Evolutionary conservation across 73 alveolate species (phyloP), one percentile per base, ranked within the genome.

Genomic region (Chromera velia): DNA sequence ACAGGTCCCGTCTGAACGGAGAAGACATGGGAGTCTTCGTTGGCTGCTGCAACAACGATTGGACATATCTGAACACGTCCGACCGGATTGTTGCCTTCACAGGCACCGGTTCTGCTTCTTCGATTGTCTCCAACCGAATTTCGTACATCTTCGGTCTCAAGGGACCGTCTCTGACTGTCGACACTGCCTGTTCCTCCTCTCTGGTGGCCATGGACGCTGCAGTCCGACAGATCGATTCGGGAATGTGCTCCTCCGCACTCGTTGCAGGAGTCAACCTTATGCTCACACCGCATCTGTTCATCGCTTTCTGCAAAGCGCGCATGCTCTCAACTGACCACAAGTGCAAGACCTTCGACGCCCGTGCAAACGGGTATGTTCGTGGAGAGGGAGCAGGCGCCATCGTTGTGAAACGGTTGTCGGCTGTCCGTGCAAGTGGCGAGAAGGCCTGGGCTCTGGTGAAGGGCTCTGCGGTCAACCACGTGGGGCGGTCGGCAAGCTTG

Each of bases 141-240:
- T 70, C 80, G 30, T 68, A 45, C 32, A 34, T 78, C 65, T 68
- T 78, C 31, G 85, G 85, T 0, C 48, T 72, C 67, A 69, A 80
- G 80, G 86, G 86, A 32, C 86, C 86, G 17, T 70, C 80, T 48
- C n/a, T 80, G 40, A 80, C 80, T 40, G 32, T 32, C 45, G 73
- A 28, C 74, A 80, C 79, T 26, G 86, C 86, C 32, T 80, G 86
- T 49, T 80, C 86, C 31, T 70, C 80, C n/a, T 80, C 86, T 7
- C 64, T 80, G 73, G 86, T 80, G n/a, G 86, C 86, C 17, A 77
- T 77, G 13, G 86, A 80, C 49, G 74, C 80, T 28, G 86, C 34
- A 24, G 1, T 27, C 72, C 24, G 33, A 1, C 28, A 32, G 17
- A 0, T 64, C 46, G 80, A 74, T 24, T 67, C 74, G 0, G 86